Conservation (phyloP, 306 rosid genomes). For the Crotalaria pallida region DNA sequence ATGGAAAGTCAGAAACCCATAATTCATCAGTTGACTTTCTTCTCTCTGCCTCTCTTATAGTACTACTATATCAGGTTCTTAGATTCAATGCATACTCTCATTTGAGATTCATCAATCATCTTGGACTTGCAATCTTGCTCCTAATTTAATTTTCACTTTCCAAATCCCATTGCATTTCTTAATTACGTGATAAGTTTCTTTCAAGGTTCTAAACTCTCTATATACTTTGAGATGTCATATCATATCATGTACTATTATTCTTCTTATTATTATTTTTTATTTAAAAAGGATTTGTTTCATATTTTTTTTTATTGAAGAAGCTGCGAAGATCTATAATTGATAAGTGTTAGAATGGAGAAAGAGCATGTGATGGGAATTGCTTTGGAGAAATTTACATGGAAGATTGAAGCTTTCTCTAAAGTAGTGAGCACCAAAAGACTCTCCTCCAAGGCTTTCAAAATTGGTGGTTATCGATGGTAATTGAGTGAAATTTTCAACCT, state of each 20-base stretch:
- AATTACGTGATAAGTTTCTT: not conserved
- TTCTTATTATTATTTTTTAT: not conserved
- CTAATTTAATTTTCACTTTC: not conserved
- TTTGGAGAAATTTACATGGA: conserved; percentile 17
- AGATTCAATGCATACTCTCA: not conserved
- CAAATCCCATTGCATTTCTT: not conserved
- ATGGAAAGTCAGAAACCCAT: not conserved
- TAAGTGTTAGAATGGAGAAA: not conserved
- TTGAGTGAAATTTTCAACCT: not conserved
- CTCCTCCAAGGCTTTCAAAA: not conserved
- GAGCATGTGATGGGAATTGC: not conserved
- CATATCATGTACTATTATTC: not conserved
- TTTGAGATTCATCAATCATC: not conserved
- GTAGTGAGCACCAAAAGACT: not conserved
- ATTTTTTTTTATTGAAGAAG: not conserved
- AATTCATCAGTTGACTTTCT: not conserved
- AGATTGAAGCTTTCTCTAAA: conserved; percentile 20
- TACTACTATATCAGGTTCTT: not conserved
- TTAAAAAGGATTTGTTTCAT: not conserved
- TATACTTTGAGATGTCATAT: not conserved
- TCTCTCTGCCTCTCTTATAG: not conserved
- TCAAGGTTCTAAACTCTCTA: not conserved
- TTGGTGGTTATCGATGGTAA: conserved; percentile 17
- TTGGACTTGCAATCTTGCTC: not conserved
- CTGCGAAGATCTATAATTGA: not conserved